Evolutionary conservation across 202 grass and related monocot species (phyloP).

Genomic region (Carex arenaria): DNA sequence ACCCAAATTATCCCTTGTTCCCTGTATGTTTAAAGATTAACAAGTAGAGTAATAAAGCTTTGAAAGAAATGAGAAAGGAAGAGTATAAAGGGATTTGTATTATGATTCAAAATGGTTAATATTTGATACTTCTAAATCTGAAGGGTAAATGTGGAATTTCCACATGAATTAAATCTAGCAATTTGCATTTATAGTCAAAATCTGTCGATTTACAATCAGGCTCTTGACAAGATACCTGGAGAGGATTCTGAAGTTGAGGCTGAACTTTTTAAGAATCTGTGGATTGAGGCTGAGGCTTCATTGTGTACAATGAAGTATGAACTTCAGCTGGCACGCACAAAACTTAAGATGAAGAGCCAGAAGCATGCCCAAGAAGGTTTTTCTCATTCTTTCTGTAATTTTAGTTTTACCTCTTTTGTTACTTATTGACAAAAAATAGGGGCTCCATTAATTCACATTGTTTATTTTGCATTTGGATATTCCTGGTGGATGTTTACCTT

Average conservation of each 20-base stretch:
- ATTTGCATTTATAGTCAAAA: constrained; percentile 11
- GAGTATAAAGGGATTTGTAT: not conserved
- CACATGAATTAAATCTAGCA: not conserved
- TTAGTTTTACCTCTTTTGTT: not conserved
- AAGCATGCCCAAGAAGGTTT: constrained; percentile 22
- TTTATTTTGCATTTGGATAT: not conserved
- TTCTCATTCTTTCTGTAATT: constrained; percentile 13
- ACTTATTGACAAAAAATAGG: not conserved
- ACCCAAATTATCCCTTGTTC: not conserved
- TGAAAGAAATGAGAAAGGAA: not conserved
- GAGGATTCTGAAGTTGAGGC: constrained; percentile 30
- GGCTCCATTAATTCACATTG: not conserved
- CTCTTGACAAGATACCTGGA: constrained; percentile 35
- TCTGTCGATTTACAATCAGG: constrained; percentile 32
- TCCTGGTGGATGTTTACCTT: not conserved
- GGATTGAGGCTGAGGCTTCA: constrained; percentile 55
- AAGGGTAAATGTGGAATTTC: not conserved
- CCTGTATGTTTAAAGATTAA: not conserved
- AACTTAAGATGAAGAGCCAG: constrained; percentile 19
- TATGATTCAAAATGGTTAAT: not conserved
- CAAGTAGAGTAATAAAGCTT: not conserved
- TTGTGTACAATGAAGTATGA: constrained; percentile 56
- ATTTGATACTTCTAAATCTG: not conserved
- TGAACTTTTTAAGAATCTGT: constrained; percentile 43
- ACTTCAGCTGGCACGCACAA: constrained; percentile 32